Evolutionary conservation across 352 stramenopile genomes (phyloP).

Genomic region (Globisporangium okanoganense): DNA sequence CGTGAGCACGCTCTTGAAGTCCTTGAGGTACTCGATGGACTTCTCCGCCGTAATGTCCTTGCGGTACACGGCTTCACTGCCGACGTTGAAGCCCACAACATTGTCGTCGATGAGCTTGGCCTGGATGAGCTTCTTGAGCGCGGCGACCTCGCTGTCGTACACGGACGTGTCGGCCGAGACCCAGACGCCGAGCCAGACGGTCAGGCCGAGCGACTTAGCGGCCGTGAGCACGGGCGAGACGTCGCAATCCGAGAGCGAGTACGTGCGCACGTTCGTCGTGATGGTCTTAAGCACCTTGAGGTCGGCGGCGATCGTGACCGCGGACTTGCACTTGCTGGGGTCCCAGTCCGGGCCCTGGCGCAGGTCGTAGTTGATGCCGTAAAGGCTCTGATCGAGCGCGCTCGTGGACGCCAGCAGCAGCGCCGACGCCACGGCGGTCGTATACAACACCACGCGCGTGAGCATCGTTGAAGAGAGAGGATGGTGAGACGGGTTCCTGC

Average conservation of each 20-base stretch:
- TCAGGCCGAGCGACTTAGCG: conserved; percentile 66
- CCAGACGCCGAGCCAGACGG: conserved; percentile 83
- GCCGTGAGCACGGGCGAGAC: conserved; percentile 58
- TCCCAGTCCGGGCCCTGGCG: conserved; percentile 79
- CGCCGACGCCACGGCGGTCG: conserved; percentile 22
- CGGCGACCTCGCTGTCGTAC: conserved; percentile 61
- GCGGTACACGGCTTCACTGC: conserved; percentile 79
- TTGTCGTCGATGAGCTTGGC: conserved; percentile 69
- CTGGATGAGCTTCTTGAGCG: conserved; percentile 57
- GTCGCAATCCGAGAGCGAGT: conserved; percentile 76
- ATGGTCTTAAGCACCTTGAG: conserved; percentile 62
- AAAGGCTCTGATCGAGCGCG: conserved; percentile 72
- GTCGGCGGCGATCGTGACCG: conserved; percentile 58
- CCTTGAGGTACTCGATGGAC: conserved; percentile 63
- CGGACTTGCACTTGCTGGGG: conserved; percentile 67
- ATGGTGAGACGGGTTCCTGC: neutral
- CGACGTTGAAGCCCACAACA: conserved; percentile 83
- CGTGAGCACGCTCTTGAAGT: conserved; percentile 71
- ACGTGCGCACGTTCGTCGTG: conserved; percentile 77
- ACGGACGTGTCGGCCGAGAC: conserved; percentile 60
- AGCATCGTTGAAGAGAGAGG: conserved; percentile 15
- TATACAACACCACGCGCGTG: conserved; percentile 24
- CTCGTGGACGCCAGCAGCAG: conserved; percentile 26
- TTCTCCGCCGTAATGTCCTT: conserved; percentile 66
- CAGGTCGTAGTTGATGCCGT: conserved; percentile 84